Conservation (phyloP, 1,284 basidiomycete genomes). For the Cryptococcus sp. region DNA sequence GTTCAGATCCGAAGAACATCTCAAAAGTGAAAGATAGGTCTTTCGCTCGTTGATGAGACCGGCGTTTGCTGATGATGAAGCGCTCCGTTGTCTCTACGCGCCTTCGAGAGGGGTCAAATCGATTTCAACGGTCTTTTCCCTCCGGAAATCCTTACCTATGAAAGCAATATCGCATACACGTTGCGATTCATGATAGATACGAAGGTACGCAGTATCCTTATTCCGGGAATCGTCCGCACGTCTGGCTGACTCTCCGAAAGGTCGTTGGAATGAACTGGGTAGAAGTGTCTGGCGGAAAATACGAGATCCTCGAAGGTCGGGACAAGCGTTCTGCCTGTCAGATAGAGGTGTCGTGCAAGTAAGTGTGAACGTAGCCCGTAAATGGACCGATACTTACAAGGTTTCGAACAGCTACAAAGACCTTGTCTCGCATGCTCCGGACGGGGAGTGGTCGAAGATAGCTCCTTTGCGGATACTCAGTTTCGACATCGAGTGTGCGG, state of each 20-base stretch:
- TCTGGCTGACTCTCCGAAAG: conserved; percentile 55
- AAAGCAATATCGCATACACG: conserved; percentile 86
- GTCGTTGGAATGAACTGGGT: conserved; percentile 98
- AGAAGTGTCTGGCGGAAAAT: conserved; percentile 78
- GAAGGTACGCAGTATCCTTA: conserved; percentile 59
- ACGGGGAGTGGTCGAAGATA: conserved; percentile 84
- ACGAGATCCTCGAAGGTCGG: conserved; percentile 62
- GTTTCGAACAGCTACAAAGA: conserved; percentile 64
- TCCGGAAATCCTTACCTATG: conserved; percentile 67
- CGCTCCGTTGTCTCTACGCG: conserved; percentile 58
- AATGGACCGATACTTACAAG: not conserved
- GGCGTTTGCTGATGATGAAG: conserved; percentile 8
- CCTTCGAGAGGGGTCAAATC: conserved; percentile 83
- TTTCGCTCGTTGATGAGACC: not conserved
- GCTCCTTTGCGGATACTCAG: conserved; percentile 88
- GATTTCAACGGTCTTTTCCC: conserved; percentile 71
- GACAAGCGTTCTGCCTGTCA: conserved; percentile 78
- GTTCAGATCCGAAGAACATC: conserved; percentile 69
- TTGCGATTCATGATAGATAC: conserved; percentile 96
- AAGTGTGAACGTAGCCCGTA: conserved; percentile 30
- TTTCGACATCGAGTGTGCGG: conserved; percentile 97
- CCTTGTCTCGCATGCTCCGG: conserved; percentile 83
- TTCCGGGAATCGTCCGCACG: not conserved
- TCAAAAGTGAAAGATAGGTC: conserved; percentile 91
- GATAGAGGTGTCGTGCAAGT: conserved; percentile 77